Percentiles rank a stretch among this genome's conserved stretches.
Conservation (phyloP, 495 filamentous ascomycete genomes). For the Bombardia bombarda region DNA sequence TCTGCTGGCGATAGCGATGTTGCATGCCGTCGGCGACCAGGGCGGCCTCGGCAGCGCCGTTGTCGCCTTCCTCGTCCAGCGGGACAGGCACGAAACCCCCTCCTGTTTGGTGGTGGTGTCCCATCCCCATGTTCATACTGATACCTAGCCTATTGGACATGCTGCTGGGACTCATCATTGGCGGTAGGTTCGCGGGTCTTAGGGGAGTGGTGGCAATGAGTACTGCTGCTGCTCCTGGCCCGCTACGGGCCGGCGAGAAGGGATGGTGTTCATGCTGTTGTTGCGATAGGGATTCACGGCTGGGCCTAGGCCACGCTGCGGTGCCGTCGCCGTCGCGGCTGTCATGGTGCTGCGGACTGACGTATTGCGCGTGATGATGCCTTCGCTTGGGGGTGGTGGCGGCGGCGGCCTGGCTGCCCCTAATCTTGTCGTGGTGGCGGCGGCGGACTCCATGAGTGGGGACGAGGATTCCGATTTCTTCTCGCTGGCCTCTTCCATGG, state of each 20-base stretch:
- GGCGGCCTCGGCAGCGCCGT: constrained; percentile 13
- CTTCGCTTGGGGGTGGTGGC: constrained; percentile 21
- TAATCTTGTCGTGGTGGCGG: no score
- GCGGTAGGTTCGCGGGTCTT: no score
- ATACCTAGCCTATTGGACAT: no score
- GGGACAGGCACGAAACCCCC: constrained; percentile 9
- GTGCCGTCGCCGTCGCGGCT: constrained; percentile 4
- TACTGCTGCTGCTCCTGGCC: neutral
- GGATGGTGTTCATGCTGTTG: neutral
- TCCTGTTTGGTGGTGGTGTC: no score
- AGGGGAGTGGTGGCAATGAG: no score
- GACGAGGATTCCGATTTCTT: constrained; percentile 12
- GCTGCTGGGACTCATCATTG: no score
- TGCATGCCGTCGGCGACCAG: constrained; percentile 21
- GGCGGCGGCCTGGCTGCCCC: neutral
- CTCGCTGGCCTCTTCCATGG: constrained; percentile 15
- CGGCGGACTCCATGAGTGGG: neutral
- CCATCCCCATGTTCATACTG: no score
- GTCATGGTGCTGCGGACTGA: constrained; percentile 25
- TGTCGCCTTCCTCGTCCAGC: constrained; percentile 16
- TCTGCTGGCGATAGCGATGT: constrained; percentile 3
- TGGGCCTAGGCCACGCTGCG: no score
- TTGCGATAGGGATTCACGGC: no score
- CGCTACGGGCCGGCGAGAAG: neutral
- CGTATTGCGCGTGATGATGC: constrained; percentile 23